These are phyloP conservation scores for Paraleonurus japonicus DNA, from an alignment of 257 asterid species.

Conservation along the genomic window DNA sequence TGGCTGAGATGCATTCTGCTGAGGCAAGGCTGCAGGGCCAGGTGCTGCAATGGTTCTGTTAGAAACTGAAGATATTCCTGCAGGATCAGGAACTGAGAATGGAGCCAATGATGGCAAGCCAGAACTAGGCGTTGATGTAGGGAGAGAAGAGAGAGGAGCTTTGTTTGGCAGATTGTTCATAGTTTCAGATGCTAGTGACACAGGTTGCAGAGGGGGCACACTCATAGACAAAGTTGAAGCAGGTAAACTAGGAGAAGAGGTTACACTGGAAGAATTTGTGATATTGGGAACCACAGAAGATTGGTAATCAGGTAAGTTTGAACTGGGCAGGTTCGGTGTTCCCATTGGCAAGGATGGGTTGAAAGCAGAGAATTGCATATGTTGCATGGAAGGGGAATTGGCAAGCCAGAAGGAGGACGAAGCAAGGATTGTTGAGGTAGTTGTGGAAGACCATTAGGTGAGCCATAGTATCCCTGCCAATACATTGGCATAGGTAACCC, in stretches of 20 bases:
- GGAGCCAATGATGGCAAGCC: constrained; percentile 45
- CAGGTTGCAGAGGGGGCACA: constrained; percentile 51
- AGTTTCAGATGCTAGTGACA: constrained; percentile 47
- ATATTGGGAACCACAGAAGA: constrained; percentile 46
- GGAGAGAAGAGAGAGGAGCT: constrained; percentile 44
- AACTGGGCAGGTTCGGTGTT: constrained; percentile 43
- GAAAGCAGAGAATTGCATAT: constrained; percentile 68
- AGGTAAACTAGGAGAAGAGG: constrained; percentile 53
- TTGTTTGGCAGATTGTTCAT: constrained; percentile 41
- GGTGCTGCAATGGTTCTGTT: constrained; percentile 44
- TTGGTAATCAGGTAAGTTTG: constrained; percentile 57
- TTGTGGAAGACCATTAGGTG: constrained; percentile 80
- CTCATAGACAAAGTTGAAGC: constrained; percentile 48
- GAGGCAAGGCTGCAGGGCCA: constrained; percentile 40
- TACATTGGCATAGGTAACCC: constrained; percentile 91
- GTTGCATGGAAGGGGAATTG: constrained; percentile 78
- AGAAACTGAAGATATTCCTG: constrained; percentile 39
- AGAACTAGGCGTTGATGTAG: constrained; percentile 42
- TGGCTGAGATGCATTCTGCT: constrained; percentile 44
- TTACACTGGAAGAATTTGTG: constrained; percentile 37
- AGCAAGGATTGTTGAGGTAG: constrained; percentile 77
- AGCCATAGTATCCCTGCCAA: constrained; percentile 90
- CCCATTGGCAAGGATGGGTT: constrained; percentile 57
- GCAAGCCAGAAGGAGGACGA: constrained; percentile 77
- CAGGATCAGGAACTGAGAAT: constrained; percentile 43